Conservation (phyloP, 2,329 filamentous ascomycete species). For the Pyrenophora tritici-repentis region DNA sequence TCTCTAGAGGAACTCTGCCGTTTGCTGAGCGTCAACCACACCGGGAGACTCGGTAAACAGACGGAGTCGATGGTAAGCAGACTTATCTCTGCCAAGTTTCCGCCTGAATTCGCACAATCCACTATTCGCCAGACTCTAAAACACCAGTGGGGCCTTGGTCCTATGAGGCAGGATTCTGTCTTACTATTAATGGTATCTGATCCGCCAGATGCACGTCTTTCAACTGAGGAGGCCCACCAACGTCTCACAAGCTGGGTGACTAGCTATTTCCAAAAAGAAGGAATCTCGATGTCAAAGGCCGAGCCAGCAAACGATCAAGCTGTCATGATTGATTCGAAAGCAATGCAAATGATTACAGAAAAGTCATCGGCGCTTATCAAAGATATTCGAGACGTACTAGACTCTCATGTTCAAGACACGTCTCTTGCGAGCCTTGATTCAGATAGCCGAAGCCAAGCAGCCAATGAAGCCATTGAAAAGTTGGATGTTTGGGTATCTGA, state of each 20-base stretch:
- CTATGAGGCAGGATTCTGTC: conserved; percentile 88
- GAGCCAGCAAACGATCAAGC: no score
- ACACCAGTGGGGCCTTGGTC: conserved; percentile 84
- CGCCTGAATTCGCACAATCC: conserved; percentile 98
- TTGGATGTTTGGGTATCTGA: conserved; percentile 93
- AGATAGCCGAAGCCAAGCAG: conserved; percentile 78
- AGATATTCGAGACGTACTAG: no score
- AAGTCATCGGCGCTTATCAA: no score
- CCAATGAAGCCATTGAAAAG: conserved; percentile 83
- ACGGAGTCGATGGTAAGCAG: conserved; percentile 91
- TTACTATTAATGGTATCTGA: conserved; percentile 87
- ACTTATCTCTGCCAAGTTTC: conserved; percentile 98
- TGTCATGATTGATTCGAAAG: no score
- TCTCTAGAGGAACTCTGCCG: conserved; percentile 94
- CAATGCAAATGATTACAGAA: no score
- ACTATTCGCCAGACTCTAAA: conserved; percentile 93
- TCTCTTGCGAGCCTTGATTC: conserved; percentile 88
- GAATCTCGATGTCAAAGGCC: conserved; percentile 62
- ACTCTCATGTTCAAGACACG: conserved; percentile 97
- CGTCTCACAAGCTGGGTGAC: conserved; percentile 85
- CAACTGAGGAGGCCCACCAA: conserved; percentile 89
- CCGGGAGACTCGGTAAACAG: conserved; percentile 96
- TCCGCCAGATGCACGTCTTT: conserved; percentile 86
- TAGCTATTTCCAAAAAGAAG: conserved; percentile 88
- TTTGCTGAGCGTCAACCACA: conserved; percentile 97